These are phyloP conservation scores for Sergeia podlipaevii DNA, from an alignment of 208 protist genomes.

Conservation along the genomic window DNA sequence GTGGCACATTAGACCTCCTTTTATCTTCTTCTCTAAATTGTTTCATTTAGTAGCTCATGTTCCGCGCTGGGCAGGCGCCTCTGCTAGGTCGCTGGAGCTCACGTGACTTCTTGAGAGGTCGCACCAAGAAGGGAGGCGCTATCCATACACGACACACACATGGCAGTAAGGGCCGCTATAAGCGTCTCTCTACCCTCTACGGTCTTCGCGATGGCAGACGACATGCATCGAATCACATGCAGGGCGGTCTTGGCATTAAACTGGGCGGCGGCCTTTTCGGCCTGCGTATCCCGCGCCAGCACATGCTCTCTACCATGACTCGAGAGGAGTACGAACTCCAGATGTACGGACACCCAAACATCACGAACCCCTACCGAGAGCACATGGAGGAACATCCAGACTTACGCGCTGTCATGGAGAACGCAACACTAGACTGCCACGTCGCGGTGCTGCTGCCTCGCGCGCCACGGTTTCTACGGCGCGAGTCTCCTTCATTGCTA, in stretches of 20 bases:
- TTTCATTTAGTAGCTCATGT: no score
- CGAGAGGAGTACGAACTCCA: constrained; percentile 65
- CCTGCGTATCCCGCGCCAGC: constrained; percentile 76
- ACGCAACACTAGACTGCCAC: constrained; percentile 41
- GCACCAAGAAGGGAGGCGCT: constrained; percentile 66
- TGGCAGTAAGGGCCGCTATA: constrained; percentile 74
- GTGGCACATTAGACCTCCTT: no score
- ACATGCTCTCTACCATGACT: constrained; percentile 70
- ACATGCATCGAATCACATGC: constrained; percentile 68
- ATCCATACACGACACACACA: constrained; percentile 87
- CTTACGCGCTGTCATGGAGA: constrained; percentile 69
- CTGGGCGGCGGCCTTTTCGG: constrained; percentile 86
- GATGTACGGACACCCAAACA: constrained; percentile 84
- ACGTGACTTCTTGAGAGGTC: constrained; percentile 72
- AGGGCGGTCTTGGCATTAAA: constrained; percentile 80
- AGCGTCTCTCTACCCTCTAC: constrained; percentile 51
- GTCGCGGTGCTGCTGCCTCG: constrained; percentile 74
- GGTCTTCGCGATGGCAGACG: constrained; percentile 77
- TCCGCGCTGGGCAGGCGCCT: no score
- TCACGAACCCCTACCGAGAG: constrained; percentile 87
- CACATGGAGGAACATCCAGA: constrained; percentile 62
- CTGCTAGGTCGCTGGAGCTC: constrained; percentile 65
- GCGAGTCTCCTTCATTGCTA: background rate
- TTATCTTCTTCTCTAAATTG: no score
- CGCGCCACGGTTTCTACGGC: constrained; percentile 22